Conservation (phyloP, 2,329 filamentous ascomycete genomes). For the Phaeosphaeriaceae sp. region DNA sequence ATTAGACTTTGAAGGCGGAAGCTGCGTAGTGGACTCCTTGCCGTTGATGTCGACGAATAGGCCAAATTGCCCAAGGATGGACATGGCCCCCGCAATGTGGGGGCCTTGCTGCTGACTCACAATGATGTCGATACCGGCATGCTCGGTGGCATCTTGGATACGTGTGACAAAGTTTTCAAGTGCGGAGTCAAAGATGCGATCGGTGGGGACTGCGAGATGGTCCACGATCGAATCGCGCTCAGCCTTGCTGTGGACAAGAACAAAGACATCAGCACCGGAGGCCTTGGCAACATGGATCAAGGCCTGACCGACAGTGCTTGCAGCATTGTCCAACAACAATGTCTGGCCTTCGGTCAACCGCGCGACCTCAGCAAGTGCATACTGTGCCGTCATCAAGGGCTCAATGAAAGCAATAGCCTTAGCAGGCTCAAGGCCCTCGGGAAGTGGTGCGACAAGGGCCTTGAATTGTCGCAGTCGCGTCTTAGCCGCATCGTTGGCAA, state of each 20-base stretch:
- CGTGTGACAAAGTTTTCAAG: neutral
- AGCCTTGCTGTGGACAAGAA: neutral
- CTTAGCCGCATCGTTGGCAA: too few relatives aligned
- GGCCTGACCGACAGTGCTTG: conserved; percentile 29
- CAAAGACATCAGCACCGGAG: conserved; percentile 11
- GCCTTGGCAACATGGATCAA: conserved; percentile 24
- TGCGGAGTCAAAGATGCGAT: too few relatives aligned
- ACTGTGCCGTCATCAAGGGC: too few relatives aligned
- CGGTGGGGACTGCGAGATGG: too few relatives aligned
- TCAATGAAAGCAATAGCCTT: too few relatives aligned
- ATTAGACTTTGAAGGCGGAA: neutral
- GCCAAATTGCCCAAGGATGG: neutral
- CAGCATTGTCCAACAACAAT: conserved; percentile 30
- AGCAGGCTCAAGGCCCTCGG: too few relatives aligned
- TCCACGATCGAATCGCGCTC: neutral
- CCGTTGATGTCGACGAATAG: neutral
- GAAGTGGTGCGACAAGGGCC: too few relatives aligned
- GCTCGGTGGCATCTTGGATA: neutral
- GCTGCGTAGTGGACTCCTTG: neutral
- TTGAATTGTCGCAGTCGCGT: too few relatives aligned
- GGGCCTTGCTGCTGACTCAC: neutral
- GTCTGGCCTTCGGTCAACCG: conserved; percentile 37
- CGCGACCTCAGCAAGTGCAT: conserved; percentile 17
- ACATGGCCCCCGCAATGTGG: neutral
- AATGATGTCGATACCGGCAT: neutral